Conservation (phyloP, 2,329 filamentous ascomycete species). For the Endothia cerciana region DNA sequence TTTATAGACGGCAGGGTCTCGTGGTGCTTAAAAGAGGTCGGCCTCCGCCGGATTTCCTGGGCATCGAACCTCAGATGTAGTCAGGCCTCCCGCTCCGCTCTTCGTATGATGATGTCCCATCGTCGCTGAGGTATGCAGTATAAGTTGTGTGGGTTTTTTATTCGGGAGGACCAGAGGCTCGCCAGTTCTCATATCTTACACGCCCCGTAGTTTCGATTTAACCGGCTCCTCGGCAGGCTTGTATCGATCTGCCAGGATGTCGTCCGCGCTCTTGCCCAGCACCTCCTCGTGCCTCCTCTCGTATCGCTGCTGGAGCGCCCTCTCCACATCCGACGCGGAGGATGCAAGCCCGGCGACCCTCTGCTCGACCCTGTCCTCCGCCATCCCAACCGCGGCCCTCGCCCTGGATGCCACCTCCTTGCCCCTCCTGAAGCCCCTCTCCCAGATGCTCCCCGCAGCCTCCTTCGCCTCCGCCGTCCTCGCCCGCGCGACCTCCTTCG, state of each 20-base stretch:
- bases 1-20: no score
- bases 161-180: background rate
- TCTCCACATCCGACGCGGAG: conserved; percentile 46
- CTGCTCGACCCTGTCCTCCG: conserved; percentile 42
- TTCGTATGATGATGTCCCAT: background rate
- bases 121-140: background rate
- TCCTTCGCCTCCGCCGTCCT: conserved; percentile 43
- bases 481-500: conserved; percentile 34
- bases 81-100: no score
- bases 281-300: conserved; percentile 43
- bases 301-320: conserved; percentile 57
- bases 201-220: conserved; percentile 48
- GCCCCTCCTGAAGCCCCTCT: conserved; percentile 46
- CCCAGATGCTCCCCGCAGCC: conserved; percentile 44
- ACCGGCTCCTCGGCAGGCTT: conserved; percentile 51
- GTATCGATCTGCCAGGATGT: conserved; percentile 60
- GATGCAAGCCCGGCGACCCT: conserved; percentile 35
- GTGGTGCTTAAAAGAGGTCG: no score
- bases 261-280: conserved; percentile 54
- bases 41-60: no score
- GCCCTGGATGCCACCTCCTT: conserved; percentile 45
- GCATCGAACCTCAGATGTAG: no score
- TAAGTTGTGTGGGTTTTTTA: background rate
- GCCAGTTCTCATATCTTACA: conserved; percentile 20
- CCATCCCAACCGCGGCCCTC: conserved; percentile 41